phyloP scores from a whole-genome alignment of 108 stramenopile genomes.

The Aurantiochytrium sp. region DNA sequence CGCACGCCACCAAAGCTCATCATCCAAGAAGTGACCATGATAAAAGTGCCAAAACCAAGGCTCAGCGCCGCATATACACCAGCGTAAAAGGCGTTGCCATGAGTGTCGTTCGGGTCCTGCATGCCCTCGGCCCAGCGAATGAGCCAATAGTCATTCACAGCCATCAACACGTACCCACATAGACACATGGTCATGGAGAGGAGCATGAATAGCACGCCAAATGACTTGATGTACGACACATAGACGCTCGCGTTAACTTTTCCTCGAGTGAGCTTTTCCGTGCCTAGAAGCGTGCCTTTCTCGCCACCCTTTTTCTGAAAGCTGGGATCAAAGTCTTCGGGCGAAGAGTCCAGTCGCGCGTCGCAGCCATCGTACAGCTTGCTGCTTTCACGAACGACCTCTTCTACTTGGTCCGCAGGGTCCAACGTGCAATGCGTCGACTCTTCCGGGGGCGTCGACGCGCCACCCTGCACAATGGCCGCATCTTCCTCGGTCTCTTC shows the following conservation, averaged over 20 bases:
- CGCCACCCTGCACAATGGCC: background rate
- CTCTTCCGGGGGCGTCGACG: too few relatives aligned
- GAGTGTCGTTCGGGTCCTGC: background rate
- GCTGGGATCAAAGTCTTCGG: too few relatives aligned
- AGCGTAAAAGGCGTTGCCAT: background rate
- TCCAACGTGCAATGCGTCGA: too few relatives aligned
- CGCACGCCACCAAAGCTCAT: slow-evolving; percentile 27
- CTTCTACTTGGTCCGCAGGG: background rate
- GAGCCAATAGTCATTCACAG: slow-evolving; percentile 18
- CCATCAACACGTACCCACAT: slow-evolving; percentile 21
- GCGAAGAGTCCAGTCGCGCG: too few relatives aligned
- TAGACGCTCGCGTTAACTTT: background rate
- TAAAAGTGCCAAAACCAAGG: slow-evolving; percentile 20
- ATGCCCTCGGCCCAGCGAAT: background rate
- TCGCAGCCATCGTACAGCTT: background rate
- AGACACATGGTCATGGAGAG: slow-evolving; percentile 8
- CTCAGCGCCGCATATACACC: background rate
- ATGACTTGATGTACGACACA: background rate
- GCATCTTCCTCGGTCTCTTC: slow-evolving; percentile 8
- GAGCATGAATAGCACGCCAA: background rate
- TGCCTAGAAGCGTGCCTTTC: slow-evolving; percentile 13
- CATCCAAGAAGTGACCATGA: background rate
- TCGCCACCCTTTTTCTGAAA: too few relatives aligned
- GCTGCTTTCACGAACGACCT: background rate
- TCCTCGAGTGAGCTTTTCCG: background rate